A percentile compares a stretch with the other conserved stretches of the same genome.
phyloP scores from a whole-genome alignment of 306 rosid genomes.

The Cyclanthera cordifolia region DNA sequence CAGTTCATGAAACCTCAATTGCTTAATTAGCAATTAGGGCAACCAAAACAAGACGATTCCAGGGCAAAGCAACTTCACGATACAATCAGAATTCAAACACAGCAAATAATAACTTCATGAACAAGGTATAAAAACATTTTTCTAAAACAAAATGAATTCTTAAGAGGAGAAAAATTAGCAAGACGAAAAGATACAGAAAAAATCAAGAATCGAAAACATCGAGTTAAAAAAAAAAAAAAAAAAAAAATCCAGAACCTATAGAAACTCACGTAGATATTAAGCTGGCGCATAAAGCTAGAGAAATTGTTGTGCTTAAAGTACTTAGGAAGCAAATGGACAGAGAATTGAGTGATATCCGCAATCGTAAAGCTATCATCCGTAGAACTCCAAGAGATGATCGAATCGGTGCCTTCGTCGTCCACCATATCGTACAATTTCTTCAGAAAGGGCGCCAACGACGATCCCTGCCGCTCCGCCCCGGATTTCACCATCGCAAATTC shows the following conservation, averaged over 20 bases:
- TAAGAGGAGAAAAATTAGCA: not conserved
- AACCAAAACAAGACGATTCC: not conserved
- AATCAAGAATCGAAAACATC: not conserved
- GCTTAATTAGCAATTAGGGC: not conserved
- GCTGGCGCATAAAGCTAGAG: slow-evolving; percentile 85
- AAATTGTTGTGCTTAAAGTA: slow-evolving; percentile 77
- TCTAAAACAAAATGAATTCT: not conserved
- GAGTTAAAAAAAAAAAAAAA: not conserved
- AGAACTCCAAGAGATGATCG: slow-evolving; percentile 47
- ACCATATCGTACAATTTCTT: slow-evolving; percentile 72
- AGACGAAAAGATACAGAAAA: no score
- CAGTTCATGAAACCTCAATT: not conserved
- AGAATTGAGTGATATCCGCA: slow-evolving; percentile 46
- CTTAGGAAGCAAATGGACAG: slow-evolving; percentile 46
- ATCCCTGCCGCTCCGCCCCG: slow-evolving; percentile 23
- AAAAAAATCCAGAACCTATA: no score
- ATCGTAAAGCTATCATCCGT: slow-evolving; percentile 37
- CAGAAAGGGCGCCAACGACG: slow-evolving; percentile 56
- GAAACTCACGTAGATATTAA: slow-evolving; percentile 58
- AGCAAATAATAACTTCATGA: not conserved
- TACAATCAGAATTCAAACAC: not conserved
- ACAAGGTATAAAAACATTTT: not conserved
- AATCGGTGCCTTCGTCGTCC: slow-evolving; percentile 39
- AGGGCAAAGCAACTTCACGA: not conserved
- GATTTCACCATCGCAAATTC: slow-evolving; percentile 45